These are phyloP conservation scores for Colletotrichum sp. DNA, from an alignment of 2,329 filamentous ascomycete genomes.

Conservation along the genomic window DNA sequence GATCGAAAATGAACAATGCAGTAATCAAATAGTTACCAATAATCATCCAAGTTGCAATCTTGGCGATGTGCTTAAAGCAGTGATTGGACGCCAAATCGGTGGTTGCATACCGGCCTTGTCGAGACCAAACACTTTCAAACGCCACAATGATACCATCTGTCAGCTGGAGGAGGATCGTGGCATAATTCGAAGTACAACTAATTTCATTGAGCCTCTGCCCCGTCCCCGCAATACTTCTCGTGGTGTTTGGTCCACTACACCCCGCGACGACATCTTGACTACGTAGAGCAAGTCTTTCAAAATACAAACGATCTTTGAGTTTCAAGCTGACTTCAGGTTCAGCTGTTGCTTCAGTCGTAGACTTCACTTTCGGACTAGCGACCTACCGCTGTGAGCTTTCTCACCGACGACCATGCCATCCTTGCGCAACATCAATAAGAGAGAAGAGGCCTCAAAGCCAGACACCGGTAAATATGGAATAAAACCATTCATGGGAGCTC, in stretches of 20 bases:
- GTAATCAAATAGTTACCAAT: neutral
- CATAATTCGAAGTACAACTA: neutral
- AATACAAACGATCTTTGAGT: neutral
- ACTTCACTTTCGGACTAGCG: neutral
- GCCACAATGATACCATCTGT: neutral
- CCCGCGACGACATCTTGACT: neutral
- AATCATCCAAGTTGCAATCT: neutral
- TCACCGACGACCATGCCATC: neutral
- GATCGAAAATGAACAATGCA: neutral
- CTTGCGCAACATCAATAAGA: neutral
- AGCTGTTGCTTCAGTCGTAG: neutral
- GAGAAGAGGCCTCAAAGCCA: neutral
- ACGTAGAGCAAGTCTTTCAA: neutral
- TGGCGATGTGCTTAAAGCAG: neutral
- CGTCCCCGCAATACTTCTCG: neutral
- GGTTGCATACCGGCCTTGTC: neutral
- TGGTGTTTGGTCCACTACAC: fast-evolving
- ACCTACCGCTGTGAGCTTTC: neutral
- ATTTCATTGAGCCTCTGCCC: neutral
- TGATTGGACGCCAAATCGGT: neutral
- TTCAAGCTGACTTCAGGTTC: neutral
- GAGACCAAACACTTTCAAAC: neutral
- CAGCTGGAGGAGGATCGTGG: neutral
- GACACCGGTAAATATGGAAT: neutral
- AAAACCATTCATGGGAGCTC: neutral